Evolutionary conservation across 164 flowering plant genomes (phyloP).

Genomic region (Annona squamosa): DNA sequence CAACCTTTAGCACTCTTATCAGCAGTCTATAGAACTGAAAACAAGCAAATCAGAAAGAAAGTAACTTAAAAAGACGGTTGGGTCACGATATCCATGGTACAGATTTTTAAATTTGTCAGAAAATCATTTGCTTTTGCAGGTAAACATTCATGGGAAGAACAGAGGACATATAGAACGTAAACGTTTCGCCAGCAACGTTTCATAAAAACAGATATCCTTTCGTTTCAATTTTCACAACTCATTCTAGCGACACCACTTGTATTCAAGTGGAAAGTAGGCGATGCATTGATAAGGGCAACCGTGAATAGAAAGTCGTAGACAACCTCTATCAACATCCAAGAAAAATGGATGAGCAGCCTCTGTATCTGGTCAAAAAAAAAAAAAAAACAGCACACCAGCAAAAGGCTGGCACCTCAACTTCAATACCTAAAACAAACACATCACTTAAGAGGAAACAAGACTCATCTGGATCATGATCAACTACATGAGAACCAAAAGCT

Average conservation of each 20-base stretch:
- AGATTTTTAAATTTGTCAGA: not conserved
- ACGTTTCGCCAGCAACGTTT: conserved; percentile 2
- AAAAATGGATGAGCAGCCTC: no score
- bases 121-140: not conserved
- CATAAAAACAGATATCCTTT: not conserved
- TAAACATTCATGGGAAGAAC: not conserved
- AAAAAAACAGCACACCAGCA: not conserved
- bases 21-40: not conserved
- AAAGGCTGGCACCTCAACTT: no score
- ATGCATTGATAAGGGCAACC: no score
- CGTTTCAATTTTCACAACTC: no score
- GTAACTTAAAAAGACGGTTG: not conserved
- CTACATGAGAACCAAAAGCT: not conserved
- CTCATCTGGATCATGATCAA: not conserved
- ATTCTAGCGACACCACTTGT: no score
- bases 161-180: not conserved
- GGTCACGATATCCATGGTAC: not conserved
- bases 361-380: not conserved
- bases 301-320: no score
- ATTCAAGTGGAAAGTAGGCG: no score
- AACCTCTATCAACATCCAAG: no score
- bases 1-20: not conserved
- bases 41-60: not conserved
- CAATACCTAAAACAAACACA: no score
- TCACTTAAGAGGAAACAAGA: not conserved